Evolutionary conservation across 495 filamentous ascomycete genomes (phyloP), one percentile per base, ranked within the genome.

Genomic region (Lindgomyces ingoldianus): DNA sequence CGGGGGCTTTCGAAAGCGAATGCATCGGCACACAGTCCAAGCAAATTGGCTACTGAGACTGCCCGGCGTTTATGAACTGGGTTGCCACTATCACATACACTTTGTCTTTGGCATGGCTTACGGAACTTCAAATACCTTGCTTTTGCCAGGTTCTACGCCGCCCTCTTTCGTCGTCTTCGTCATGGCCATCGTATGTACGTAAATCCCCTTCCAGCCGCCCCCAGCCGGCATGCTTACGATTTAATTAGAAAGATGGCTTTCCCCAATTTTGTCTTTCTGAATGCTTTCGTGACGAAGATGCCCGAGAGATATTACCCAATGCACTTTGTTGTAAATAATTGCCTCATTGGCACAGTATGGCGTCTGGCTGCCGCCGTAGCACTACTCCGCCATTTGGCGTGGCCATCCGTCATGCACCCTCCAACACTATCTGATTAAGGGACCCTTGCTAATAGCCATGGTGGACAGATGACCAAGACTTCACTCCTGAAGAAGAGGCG

Each of bases 401-500:
- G 4, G 25, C 41, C 56, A 42, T 41, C n/a, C 29, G 10, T 26
- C 19, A n/a, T 22, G 39, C 24, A 33, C 39, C 42, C 54, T 71
- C 57, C 67, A 59, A 45, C 63, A 74, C 55, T 67, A 55, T 29
- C 42, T 30, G 36, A 50, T 47, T 22, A 55, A n/a, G n/a, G n/a
- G n/a, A n/a, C n/a, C n/a, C n/a, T n/a, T 55, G 62, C 53, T 58
- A 59, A 65, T 30, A 30, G 25, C 29, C 54, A 53, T 54, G 57
- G 47, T 69, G 27, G 49, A 46, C 67, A 80, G 77, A 76, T 61
- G 76, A 72, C 53, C 68, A 81, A 61, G 80, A 83, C 4, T 84
- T 86, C 50, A 81, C 80, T 52, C 81, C 83, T 49, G 74, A 84
- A 11, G 81, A 84, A 48, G 82, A 81, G 58, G 82, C 76, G 4